Conservation (phyloP, 495 filamentous ascomycete species). For the Hyaloscypha bicolor region DNA sequence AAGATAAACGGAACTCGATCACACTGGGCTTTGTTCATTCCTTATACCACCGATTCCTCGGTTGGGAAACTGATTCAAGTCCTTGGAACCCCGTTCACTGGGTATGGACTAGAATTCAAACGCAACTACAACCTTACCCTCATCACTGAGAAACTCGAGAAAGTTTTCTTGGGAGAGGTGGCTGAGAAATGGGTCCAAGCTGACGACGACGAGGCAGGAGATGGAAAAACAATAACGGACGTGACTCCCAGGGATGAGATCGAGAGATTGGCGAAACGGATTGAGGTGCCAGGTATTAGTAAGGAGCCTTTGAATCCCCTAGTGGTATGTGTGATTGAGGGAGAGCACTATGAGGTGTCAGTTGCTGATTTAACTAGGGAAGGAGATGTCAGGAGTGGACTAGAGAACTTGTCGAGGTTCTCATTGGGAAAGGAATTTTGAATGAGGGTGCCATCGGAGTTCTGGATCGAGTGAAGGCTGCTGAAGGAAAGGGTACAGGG, state of each 20-base stretch:
- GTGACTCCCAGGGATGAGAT: slow-evolving; percentile 6
- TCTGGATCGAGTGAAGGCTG: slow-evolving; percentile 8
- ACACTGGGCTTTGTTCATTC: slow-evolving; percentile 18
- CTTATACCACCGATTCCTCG: background rate
- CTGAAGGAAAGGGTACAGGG: background rate
- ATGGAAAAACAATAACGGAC: background rate
- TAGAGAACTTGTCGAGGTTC: slow-evolving; percentile 8
- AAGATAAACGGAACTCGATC: slow-evolving; percentile 14
- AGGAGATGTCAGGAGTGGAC: slow-evolving; percentile 20
- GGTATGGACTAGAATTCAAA: slow-evolving; percentile 16
- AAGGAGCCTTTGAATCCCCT: slow-evolving; percentile 15
- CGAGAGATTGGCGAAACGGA: slow-evolving; percentile 14
- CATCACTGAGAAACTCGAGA: slow-evolving; percentile 3
- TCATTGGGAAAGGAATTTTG: slow-evolving; percentile 6
- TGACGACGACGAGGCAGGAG: background rate
- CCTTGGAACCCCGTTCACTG: slow-evolving; percentile 20
- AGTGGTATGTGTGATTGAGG: slow-evolving; percentile 1
- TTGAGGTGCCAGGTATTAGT: slow-evolving; percentile 12
- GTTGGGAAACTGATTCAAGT: slow-evolving; percentile 17
- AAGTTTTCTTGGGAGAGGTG: background rate
- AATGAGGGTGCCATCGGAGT: background rate
- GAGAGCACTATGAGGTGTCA: background rate
- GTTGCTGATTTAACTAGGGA: slow-evolving; percentile 4
- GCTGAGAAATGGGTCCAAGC: background rate
- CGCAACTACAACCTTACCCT: background rate